These are phyloP conservation scores for Cryptococcus jaspeensis DNA, from an alignment of 1,284 basidiomycete genomes.

Conservation along the genomic window DNA sequence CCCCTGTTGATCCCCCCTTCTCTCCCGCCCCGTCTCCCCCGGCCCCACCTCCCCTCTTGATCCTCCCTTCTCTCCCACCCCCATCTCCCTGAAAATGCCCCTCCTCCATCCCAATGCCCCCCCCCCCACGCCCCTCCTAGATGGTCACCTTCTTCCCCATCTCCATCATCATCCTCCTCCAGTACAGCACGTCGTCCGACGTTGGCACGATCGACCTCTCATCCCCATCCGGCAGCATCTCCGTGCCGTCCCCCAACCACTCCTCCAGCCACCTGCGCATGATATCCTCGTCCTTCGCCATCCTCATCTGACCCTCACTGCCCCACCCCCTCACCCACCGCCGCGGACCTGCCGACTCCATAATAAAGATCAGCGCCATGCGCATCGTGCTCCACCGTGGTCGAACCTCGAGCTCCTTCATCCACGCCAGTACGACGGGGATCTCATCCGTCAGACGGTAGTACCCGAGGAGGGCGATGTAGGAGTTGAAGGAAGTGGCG, in stretches of 20 bases:
- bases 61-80: no score
- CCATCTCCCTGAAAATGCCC: no score
- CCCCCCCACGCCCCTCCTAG: no score
- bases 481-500: constrained; percentile 59
- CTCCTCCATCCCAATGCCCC: no score
- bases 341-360: constrained; percentile 64
- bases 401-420: constrained; percentile 61
- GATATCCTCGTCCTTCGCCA: constrained; percentile 54
- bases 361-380: constrained; percentile 66
- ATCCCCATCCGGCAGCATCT: background rate
- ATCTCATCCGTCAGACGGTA: constrained; percentile 60
- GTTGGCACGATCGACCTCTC: no score
- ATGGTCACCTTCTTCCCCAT: no score
- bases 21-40: no score
- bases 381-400: constrained; percentile 62
- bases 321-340: constrained; percentile 58
- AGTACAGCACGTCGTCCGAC: no score
- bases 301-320: constrained; percentile 32
- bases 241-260: constrained; percentile 61
- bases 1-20: no score
- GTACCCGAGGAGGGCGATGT: constrained; percentile 64
- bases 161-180: no score
- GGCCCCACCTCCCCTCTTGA: no score
- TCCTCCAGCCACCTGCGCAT: constrained; percentile 63
- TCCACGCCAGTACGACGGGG: constrained; percentile 72